Conservation (phyloP, 2,329 filamentous ascomycete genomes). For the Aspergillus ustus region DNA sequence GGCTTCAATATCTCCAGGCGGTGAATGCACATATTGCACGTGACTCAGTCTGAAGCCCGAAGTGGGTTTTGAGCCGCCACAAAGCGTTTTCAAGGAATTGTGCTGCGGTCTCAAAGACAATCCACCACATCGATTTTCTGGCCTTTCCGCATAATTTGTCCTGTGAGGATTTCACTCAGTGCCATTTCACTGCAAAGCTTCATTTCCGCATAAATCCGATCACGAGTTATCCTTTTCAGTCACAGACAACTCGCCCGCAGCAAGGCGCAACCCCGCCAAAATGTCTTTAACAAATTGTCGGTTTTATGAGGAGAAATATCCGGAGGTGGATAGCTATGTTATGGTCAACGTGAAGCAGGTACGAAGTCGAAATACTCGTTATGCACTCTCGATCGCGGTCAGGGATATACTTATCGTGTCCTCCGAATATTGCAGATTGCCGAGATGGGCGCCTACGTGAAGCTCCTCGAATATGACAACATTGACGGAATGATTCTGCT, state of each 20-base stretch:
- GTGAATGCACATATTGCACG: slow-evolving; percentile 19
- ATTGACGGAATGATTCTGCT: slow-evolving; percentile 99
- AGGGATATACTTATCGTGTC: slow-evolving; percentile 20
- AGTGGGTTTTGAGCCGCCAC: slow-evolving; percentile 48
- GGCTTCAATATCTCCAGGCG: slow-evolving; percentile 23
- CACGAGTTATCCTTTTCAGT: slow-evolving; percentile 2
- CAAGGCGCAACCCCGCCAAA: slow-evolving; percentile 57
- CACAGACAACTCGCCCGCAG: slow-evolving; percentile 19
- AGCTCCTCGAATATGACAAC: slow-evolving; percentile 99
- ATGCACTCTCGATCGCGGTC: neutral
- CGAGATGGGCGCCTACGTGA: slow-evolving; percentile 99
- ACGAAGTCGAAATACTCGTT: slow-evolving; percentile 22
- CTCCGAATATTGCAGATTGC: slow-evolving; percentile 69
- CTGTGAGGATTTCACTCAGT: slow-evolving; percentile 5
- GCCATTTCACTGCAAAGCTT: slow-evolving; percentile 13
- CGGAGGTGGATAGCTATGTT: slow-evolving; percentile 98
- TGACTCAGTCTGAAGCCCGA: slow-evolving; percentile 24
- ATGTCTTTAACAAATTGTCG: slow-evolving; percentile 97
- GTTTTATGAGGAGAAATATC: slow-evolving; percentile 97
- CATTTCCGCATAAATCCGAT: neutral
- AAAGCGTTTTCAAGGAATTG: slow-evolving; percentile 41
- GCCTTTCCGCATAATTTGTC: slow-evolving; percentile 16
- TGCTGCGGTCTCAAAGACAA: slow-evolving; percentile 32
- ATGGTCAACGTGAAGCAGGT: slow-evolving; percentile 99
- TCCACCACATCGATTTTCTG: slow-evolving; percentile 20